Evolutionary conservation across 1,139 yeast genomes (phyloP).

Genomic region (Chernovozyma aurita): DNA sequence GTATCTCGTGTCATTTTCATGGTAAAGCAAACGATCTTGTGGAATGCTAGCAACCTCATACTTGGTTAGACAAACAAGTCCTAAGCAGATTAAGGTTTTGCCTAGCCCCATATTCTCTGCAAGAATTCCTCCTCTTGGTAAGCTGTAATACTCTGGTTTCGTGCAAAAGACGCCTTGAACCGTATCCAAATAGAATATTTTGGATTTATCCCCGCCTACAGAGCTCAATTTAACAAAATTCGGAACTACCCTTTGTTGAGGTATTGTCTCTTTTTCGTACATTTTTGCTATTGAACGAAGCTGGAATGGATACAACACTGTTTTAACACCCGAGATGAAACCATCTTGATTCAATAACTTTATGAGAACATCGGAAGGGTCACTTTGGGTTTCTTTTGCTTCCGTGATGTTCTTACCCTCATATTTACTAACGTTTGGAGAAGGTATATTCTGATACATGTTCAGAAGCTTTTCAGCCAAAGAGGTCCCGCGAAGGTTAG

Average conservation of each 20-base stretch:
- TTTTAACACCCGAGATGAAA: conserved; percentile 43
- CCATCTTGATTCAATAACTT: neutral
- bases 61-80: conserved; percentile 54
- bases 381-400: neutral
- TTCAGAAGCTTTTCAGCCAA: conserved; percentile 2
- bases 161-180: conserved; percentile 19
- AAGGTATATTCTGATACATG: conserved; percentile 6
- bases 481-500: neutral
- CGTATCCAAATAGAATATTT: conserved; percentile 32
- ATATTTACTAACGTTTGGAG: conserved; percentile 3
- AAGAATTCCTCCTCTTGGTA: conserved; percentile 63
- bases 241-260: conserved; percentile 37
- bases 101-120: conserved; percentile 82
- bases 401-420: neutral
- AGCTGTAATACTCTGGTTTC: conserved; percentile 35
- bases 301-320: conserved; percentile 55
- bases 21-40: conserved; percentile 18
- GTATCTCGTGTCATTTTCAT: conserved; percentile 1
- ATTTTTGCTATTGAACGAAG: conserved; percentile 53
- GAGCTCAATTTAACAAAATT: conserved; percentile 30
- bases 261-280: conserved; percentile 47
- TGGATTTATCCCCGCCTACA: conserved; percentile 11
- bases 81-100: conserved; percentile 62
- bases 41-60: conserved; percentile 49
- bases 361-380: neutral